These are phyloP conservation scores for Schwanniomyces sp. DNA, from an alignment of 805 yeast genomes.

Conservation along the genomic window DNA sequence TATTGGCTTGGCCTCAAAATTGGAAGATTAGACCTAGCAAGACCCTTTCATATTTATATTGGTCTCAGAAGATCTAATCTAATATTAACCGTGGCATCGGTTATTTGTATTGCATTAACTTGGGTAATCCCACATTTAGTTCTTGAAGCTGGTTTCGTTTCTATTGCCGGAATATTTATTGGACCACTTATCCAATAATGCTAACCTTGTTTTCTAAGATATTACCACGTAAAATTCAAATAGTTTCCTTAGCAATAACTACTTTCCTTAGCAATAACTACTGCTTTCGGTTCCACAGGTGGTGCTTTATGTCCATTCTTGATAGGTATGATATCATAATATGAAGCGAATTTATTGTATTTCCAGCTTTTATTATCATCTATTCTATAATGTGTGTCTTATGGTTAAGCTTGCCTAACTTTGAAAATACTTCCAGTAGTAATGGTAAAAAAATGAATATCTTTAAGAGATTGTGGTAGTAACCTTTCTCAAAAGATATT, in stretches of 20 bases:
- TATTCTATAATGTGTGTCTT: conserved; percentile 29
- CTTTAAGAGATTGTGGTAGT: conserved; percentile 13
- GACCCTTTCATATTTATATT: conserved; percentile 30
- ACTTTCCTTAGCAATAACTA: conserved; percentile 50
- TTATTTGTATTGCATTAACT: conserved; percentile 38
- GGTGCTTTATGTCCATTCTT: conserved; percentile 56
- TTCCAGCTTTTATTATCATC: conserved; percentile 46
- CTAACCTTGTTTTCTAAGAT: conserved; percentile 43
- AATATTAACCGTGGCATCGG: conserved; percentile 30
- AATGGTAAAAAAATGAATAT: background rate
- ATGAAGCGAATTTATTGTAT: conserved; percentile 45
- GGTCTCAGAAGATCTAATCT: conserved; percentile 48
- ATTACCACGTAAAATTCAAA: conserved; percentile 52
- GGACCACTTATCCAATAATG: conserved; percentile 67
- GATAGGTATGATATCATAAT: conserved; percentile 50
- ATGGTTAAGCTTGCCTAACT: conserved; percentile 45
- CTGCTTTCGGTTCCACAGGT: conserved; percentile 58
- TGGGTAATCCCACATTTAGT: conserved; percentile 50
- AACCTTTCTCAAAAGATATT: no score
- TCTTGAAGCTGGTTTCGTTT: conserved; percentile 46
- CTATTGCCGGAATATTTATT: conserved; percentile 56
- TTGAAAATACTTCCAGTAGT: conserved; percentile 11
- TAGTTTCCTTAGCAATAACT: conserved; percentile 48
- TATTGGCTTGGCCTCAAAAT: conserved; percentile 71
- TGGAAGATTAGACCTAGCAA: conserved; percentile 57